Percentiles rank a stretch among this genome's conserved stretches.
These are phyloP conservation scores for Urtica urens DNA, from an alignment of 306 rosid species.

Conservation along the genomic window DNA sequence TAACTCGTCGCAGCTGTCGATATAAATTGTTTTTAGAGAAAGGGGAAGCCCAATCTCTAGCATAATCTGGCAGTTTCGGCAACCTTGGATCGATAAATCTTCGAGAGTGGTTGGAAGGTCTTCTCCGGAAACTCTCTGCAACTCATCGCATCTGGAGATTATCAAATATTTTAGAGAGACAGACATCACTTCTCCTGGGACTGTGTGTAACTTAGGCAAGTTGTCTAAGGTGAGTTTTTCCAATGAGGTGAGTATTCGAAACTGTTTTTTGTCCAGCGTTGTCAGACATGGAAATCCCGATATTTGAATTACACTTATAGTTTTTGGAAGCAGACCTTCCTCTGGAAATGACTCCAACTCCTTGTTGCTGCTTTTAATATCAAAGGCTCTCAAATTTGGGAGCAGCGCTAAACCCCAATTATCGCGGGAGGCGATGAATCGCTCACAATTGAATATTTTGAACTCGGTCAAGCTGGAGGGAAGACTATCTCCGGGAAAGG, in stretches of 20 bases:
- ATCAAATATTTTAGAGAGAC: background rate
- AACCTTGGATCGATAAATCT: background rate
- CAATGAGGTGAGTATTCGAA: conserved; percentile 6
- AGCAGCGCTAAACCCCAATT: conserved; percentile 11
- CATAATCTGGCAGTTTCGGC: no score
- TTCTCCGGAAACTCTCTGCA: background rate
- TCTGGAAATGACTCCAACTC: conserved; percentile 10
- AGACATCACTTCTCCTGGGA: background rate
- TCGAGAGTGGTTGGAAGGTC: conserved; percentile 1
- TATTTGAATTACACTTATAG: background rate
- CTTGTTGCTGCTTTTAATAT: background rate
- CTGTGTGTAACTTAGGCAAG: background rate
- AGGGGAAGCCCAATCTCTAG: no score
- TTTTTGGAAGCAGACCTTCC: conserved; percentile 10
- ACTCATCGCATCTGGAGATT: background rate
- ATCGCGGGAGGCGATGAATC: conserved; percentile 2
- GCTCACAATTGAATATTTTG: background rate
- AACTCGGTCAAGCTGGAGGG: conserved; percentile 1
- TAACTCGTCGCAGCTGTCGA: background rate
- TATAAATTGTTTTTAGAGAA: background rate
- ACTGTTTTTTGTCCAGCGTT: background rate
- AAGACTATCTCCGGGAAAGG: conserved; percentile 9
- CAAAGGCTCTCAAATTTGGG: background rate
- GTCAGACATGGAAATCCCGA: background rate
- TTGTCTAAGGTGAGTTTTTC: background rate